Conservation (phyloP, 2,329 filamentous ascomycete genomes). For the Fusarium algeriense region DNA sequence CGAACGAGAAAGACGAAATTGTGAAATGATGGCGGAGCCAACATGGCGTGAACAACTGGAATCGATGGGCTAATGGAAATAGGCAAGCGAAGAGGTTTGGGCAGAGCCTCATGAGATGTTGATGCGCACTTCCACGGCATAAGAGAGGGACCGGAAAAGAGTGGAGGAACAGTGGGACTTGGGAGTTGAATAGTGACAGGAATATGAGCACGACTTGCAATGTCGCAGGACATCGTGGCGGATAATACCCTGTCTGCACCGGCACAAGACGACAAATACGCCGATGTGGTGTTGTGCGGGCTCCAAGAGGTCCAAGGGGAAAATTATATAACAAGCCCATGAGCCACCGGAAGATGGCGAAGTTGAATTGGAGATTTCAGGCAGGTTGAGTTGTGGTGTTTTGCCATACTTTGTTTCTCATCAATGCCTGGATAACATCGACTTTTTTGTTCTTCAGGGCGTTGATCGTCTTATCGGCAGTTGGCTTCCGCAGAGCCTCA, state of each 20-base stretch:
- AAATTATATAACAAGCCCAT: constrained; percentile 37
- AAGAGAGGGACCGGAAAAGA: constrained; percentile 39
- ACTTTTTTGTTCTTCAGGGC: neutral
- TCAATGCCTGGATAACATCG: neutral
- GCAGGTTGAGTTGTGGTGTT: constrained; percentile 9
- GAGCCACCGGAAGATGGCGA: constrained; percentile 11
- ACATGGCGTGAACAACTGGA: constrained; percentile 38
- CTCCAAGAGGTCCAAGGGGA: neutral
- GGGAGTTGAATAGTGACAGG: constrained; percentile 22
- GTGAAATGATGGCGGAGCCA: constrained; percentile 34
- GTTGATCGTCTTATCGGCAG: constrained; percentile 24
- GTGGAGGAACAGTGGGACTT: constrained; percentile 39
- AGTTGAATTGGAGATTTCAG: neutral
- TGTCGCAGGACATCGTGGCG: constrained; percentile 39
- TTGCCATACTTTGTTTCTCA: neutral
- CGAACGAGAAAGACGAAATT: constrained; percentile 7
- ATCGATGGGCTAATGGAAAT: constrained; percentile 46
- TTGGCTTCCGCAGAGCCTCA: constrained; percentile 41
- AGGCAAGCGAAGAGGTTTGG: constrained; percentile 29
- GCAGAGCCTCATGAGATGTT: constrained; percentile 43
- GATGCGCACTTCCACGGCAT: constrained; percentile 34
- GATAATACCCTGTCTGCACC: constrained; percentile 38
- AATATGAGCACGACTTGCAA: constrained; percentile 22
- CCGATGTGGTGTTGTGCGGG: constrained; percentile 31
- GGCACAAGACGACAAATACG: constrained; percentile 34